Evolutionary conservation across 208 protist genomes (phyloP).

Genomic region (Acanthamoeba sp.): DNA sequence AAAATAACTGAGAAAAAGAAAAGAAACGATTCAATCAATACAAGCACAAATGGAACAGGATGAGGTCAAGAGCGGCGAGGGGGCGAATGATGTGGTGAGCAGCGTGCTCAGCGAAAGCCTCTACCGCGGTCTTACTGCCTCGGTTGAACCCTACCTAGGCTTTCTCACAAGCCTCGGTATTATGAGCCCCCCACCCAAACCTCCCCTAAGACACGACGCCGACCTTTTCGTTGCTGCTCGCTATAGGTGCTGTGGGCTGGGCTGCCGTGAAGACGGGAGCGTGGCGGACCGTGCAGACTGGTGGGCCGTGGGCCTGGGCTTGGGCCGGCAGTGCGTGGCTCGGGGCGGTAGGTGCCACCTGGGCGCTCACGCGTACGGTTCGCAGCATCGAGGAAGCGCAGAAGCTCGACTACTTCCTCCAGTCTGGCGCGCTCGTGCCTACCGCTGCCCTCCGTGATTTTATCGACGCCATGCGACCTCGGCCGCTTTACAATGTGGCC

Average conservation of each 20-base stretch:
- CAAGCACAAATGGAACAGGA: neutral
- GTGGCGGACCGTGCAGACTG: neutral
- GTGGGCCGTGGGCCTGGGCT: neutral
- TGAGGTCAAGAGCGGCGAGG: neutral
- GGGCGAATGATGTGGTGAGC: neutral
- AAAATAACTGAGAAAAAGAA: neutral
- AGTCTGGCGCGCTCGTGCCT: neutral
- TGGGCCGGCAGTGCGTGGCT: conserved; percentile 12
- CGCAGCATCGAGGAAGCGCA: conserved; percentile 25
- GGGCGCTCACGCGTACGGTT: neutral
- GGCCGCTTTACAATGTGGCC: neutral
- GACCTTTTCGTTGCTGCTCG: too few species aligned
- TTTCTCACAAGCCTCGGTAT: neutral
- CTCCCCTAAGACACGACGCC: too few species aligned
- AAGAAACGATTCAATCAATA: neutral
- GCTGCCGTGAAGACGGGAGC: neutral
- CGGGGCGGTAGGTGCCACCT: neutral
- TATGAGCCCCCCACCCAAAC: neutral
- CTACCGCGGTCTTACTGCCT: neutral
- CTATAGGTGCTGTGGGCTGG: conserved; percentile 11
- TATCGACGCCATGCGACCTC: conserved; percentile 10
- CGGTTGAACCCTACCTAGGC: conserved; percentile 9
- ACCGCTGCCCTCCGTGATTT: neutral
- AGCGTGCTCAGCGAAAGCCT: conserved; percentile 21
- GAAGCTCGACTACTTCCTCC: conserved; percentile 33